Conservation (phyloP, 2,329 filamentous ascomycete genomes). For the Diaporthe aspalathi region DNA sequence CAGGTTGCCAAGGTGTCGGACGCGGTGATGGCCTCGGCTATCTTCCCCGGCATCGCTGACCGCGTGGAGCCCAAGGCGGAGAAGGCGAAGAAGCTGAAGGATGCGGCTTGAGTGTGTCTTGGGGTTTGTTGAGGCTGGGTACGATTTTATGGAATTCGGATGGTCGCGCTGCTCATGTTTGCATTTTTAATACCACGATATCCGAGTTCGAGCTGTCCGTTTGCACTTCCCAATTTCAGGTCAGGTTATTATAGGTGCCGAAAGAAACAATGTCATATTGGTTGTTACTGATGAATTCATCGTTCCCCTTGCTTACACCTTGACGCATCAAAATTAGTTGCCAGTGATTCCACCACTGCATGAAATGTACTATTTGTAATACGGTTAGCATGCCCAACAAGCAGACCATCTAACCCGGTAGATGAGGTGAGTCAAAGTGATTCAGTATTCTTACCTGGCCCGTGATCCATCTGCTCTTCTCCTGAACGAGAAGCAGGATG, state of each 20-base stretch:
- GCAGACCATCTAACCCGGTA: no score
- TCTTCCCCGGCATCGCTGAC: constrained; percentile 33
- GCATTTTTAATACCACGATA: constrained; percentile 25
- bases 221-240: not conserved
- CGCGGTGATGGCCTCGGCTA: constrained; percentile 29
- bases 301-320: no score
- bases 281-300: not conserved
- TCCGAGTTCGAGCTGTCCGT: not conserved
- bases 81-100: constrained; percentile 19
- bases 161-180: not conserved
- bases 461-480: constrained; percentile 58
- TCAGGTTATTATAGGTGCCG: not conserved
- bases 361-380: constrained; percentile 48
- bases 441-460: constrained; percentile 42
- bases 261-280: not conserved
- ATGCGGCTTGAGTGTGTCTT: not conserved
- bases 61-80: constrained; percentile 20
- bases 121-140: not conserved
- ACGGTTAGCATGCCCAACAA: not conserved
- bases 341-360: constrained; percentile 52
- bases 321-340: not conserved
- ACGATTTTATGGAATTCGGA: not conserved
- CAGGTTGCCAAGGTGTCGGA: constrained; percentile 30
- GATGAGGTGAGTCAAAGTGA: accelerated
- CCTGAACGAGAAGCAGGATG: constrained; percentile 51